These are phyloP conservation scores for Artemisia annua DNA, from an alignment of 129 eudicot genomes.

Conservation along the genomic window DNA sequence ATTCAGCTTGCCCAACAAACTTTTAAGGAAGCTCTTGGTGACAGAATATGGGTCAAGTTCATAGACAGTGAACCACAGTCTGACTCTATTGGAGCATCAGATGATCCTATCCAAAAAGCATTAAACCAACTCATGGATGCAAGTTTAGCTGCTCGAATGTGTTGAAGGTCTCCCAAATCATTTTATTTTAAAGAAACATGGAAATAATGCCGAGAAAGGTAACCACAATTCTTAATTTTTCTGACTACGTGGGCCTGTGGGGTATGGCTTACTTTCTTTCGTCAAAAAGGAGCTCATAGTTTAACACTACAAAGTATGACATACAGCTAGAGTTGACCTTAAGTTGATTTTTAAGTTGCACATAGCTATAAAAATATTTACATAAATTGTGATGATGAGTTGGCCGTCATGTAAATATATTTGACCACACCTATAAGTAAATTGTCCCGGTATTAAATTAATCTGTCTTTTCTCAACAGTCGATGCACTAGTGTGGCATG, in stretches of 20 bases:
- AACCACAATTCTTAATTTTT: too few species aligned
- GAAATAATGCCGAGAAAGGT: too few species aligned
- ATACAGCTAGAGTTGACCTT: neutral
- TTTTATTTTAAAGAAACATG: too few species aligned
- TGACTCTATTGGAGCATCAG: too few species aligned
- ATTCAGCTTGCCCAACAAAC: slow-evolving; percentile 77
- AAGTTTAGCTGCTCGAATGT: slow-evolving; percentile 49
- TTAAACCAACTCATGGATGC: slow-evolving; percentile 61
- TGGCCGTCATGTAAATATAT: slow-evolving; percentile 9
- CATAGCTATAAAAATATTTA: neutral
- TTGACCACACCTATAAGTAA: neutral
- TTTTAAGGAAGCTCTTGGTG: slow-evolving; percentile 88
- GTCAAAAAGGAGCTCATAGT: too few species aligned
- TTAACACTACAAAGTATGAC: neutral
- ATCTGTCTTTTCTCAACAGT: slow-evolving; percentile 39
- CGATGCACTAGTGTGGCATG: slow-evolving; percentile 77
- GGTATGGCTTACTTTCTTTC: too few species aligned
- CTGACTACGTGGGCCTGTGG: too few species aligned
- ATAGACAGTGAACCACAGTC: slow-evolving; percentile 41
- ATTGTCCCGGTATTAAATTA: slow-evolving; percentile 9
- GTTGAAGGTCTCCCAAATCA: too few species aligned
- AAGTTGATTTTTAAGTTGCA: neutral
- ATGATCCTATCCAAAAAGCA: slow-evolving; percentile 44
- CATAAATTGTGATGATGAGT: slow-evolving; percentile 4
- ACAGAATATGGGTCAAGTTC: slow-evolving; percentile 77